These are phyloP conservation scores for Xylaria sp. DNA, from an alignment of 2,329 filamentous ascomycete genomes.

Conservation along the genomic window DNA sequence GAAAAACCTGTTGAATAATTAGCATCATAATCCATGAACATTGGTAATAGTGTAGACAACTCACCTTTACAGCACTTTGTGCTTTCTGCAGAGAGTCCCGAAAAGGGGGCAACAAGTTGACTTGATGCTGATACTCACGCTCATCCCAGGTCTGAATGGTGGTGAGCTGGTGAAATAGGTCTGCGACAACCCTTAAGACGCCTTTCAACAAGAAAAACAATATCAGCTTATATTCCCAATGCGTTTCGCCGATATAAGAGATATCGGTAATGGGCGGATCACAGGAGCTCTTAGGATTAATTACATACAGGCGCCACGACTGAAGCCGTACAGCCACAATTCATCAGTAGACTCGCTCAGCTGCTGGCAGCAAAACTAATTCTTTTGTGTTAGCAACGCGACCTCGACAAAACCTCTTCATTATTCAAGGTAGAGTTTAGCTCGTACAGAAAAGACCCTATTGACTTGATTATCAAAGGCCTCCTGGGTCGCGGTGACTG, in stretches of 20 bases:
- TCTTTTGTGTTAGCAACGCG: conserved; percentile 18
- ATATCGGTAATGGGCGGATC: neutral
- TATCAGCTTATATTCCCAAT: conserved; percentile 23
- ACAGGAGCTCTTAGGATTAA: neutral
- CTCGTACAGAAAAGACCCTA: conserved; percentile 41
- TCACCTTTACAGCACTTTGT: conserved; percentile 34
- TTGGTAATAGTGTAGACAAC: neutral
- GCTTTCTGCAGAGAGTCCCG: conserved; percentile 32
- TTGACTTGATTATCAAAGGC: conserved; percentile 39
- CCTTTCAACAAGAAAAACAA: conserved; percentile 18
- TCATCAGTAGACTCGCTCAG: conserved; percentile 49
- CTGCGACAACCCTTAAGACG: conserved; percentile 54
- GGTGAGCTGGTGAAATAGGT: conserved; percentile 51
- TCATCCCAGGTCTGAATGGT: conserved; percentile 36
- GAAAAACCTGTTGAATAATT: conserved; percentile 32
- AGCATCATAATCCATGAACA: neutral
- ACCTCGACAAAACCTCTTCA: neutral
- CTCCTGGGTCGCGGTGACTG: conserved; percentile 35
- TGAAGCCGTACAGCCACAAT: conserved; percentile 55
- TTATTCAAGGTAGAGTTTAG: neutral
- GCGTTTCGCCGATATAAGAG: neutral
- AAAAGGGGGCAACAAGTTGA: conserved; percentile 36
- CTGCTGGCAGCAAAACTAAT: conserved; percentile 39
- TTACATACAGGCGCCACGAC: conserved; percentile 52
- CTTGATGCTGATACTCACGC: conserved; percentile 31